Evolutionary conservation across 2,329 filamentous ascomycete genomes (phyloP).

Genomic region (Fusarium acutatum): DNA sequence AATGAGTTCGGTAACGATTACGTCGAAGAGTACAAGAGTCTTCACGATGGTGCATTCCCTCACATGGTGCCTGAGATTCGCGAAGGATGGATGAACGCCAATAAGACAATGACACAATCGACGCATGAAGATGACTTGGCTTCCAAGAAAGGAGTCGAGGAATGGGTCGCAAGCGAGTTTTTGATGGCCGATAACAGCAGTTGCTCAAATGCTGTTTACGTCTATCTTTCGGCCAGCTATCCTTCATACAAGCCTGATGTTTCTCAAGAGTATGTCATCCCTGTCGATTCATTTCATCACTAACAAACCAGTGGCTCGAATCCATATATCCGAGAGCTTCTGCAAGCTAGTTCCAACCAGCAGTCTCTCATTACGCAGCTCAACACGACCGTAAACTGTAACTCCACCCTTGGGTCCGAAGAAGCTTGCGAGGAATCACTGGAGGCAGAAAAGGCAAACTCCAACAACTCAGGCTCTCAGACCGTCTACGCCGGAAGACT

Average conservation of each 20-base stretch:
- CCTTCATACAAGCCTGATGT: constrained; percentile 19
- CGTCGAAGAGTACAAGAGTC: background rate
- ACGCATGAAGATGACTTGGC: background rate
- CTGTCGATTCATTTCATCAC: rapidly evolving
- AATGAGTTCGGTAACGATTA: background rate
- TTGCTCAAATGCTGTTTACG: constrained; percentile 12
- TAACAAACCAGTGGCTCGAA: background rate
- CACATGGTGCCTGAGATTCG: constrained; percentile 2
- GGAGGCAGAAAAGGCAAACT: background rate
- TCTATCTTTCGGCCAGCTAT: background rate
- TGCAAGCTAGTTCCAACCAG: background rate
- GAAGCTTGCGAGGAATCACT: background rate
- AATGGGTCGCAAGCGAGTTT: background rate
- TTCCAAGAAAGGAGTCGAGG: background rate
- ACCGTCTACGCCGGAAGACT: background rate
- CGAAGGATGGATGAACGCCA: background rate
- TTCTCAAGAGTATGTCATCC: background rate
- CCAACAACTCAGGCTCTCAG: rapidly evolving
- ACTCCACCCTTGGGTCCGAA: constrained; percentile 1
- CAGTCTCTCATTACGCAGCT: background rate
- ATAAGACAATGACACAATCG: background rate
- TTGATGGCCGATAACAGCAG: background rate
- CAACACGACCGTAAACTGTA: constrained; percentile 2
- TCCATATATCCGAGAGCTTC: background rate
- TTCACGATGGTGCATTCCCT: background rate